A percentile compares a stretch with the other conserved stretches of the same genome.
Evolutionary conservation across 129 eudicot species (phyloP).

Genomic region (Pulicaria dysenterica): DNA sequence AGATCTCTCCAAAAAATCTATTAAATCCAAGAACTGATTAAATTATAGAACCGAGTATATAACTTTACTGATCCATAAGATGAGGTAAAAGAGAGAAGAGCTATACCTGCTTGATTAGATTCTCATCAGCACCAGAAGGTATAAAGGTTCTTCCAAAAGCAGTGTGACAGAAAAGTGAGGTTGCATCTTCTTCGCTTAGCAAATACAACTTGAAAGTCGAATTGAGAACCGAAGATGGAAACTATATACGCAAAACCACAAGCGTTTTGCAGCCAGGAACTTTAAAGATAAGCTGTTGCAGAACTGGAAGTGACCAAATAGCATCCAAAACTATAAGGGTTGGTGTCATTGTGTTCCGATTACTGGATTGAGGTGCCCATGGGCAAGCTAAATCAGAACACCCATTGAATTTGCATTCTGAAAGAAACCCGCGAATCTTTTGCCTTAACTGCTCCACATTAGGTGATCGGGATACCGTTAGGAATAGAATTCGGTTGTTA

Average conservation of each 20-base stretch:
- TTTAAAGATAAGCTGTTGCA: slow-evolving; percentile 63
- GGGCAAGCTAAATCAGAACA: slow-evolving; percentile 35
- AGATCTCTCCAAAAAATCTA: slow-evolving; percentile 83
- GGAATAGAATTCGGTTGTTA: slow-evolving; percentile 52
- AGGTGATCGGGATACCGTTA: slow-evolving; percentile 89
- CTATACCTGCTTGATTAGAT: slow-evolving; percentile 73
- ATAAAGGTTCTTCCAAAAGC: slow-evolving; percentile 61
- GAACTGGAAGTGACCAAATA: slow-evolving; percentile 77
- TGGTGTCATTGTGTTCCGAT: slow-evolving; percentile 30
- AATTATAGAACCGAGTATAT: not conserved
- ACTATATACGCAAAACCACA: slow-evolving; percentile 75
- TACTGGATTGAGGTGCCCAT: slow-evolving; percentile 36
- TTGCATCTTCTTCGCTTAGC: slow-evolving; percentile 66
- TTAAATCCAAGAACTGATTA: not conserved
- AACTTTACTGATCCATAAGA: no score
- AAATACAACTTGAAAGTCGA: slow-evolving; percentile 65
- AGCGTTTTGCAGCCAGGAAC: slow-evolving; percentile 83
- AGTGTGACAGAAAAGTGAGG: slow-evolving; percentile 74
- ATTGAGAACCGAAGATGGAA: slow-evolving; percentile 52
- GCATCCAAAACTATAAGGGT: slow-evolving; percentile 77
- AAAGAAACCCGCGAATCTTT: slow-evolving; percentile 55
- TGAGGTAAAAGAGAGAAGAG: not conserved
- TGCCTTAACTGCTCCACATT: slow-evolving; percentile 62
- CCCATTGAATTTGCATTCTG: slow-evolving; percentile 39
- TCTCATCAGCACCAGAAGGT: slow-evolving; percentile 48